Evolutionary conservation across 1,139 yeast genomes (phyloP), one percentile per base, ranked within the genome.

Genomic region (Wickerhamiella infanticola): DNA sequence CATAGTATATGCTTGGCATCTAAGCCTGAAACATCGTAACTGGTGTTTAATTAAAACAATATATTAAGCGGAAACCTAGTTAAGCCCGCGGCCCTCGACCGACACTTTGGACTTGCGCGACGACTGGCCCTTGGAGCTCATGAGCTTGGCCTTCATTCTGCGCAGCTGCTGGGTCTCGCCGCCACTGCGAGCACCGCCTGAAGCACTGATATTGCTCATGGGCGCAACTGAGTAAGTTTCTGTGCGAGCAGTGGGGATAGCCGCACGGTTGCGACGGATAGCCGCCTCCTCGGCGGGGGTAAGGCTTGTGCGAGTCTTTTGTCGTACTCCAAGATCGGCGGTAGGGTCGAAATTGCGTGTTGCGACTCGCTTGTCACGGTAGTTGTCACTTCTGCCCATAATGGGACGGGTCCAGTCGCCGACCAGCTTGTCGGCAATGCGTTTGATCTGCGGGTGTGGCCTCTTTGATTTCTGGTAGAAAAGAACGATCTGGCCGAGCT

Each of bases 341-440:
- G 67, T 69, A 53, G 80, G 77, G 61, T 83, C 82, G 65, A 83
- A 86, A 46, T 75, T 78, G 50, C 77, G 74, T 53, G 79, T 74
- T 57, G 75, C 75, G 50, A 90, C 79, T 49, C 78, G 71, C 64
- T 86, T 80, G 64, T 90, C 96, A 63, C 93, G 79, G 67, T 88
- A 90, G 55, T 90, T 85, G 63, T 90, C 97, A 2, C 94, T 81
- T 51, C 94, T 81, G 55, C 94, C 95, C 72, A 93, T 83, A 51
- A 93, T 86, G 37, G 98, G 98, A 63, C 98, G 77, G 6, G 97
- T 90, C 99, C 99, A 90, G 62, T 86, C 94, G 35, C 95, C 95
- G 55, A 93, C 81, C 50, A 93, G 69, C 59, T 79, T 77, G 61
- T 90, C 97, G 5, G 95, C 98, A 42, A 80, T 72, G 58, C 94